Evolutionary conservation across 495 filamentous ascomycete genomes (phyloP), one percentile per base, ranked within the genome.

Genomic region (Talaromyces trachyspermus): DNA sequence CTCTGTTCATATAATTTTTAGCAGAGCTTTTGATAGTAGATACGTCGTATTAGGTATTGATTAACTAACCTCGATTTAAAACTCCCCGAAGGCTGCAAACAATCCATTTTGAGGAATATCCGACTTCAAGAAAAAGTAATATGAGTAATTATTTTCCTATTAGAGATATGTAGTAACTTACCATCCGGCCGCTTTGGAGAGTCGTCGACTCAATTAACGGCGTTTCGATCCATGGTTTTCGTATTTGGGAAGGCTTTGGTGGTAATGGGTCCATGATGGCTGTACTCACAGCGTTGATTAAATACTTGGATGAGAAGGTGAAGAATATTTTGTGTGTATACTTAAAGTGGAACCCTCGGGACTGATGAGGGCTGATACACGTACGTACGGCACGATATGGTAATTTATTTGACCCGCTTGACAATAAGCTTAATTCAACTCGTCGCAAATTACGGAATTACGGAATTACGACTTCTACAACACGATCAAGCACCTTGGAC

Each of bases 81-180:
- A 5, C 88, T 91, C 26, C 88, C 89, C 0, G 84, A 84, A 2
- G 91, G 91, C 56, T 97, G 91, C 45, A 91, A 77, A 55, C 84
- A 82, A 39, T 97, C 91, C 35, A 95, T 75, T 63, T 97, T 97
- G 56, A 97, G 83, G 61, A 84, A 90, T 57, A 97, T 77, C 58
- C 77, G 76, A 59, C 81, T 84, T 51, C 14, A n/a, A 10, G 20
- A 24, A 3, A 40, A 47, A 41, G 55, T 45, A 42, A 49, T 48
- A 50, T 17, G 47, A 48, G 50, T 52, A 49, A 51, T 18, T 43
- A 24, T 40, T 45, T 32, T 26, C 35, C 10, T 23, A 20, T 23
- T 27, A 20, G 5, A 17, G 23, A 12, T 19, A 33, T 43, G 17
- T 14, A 29, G 36, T 12, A 24, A 43, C 70, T 56, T 63, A 86